A percentile compares a stretch with the other conserved stretches of the same genome.
Conservation (phyloP, 2,329 filamentous ascomycete species). For the Pseudonectria buxi region DNA sequence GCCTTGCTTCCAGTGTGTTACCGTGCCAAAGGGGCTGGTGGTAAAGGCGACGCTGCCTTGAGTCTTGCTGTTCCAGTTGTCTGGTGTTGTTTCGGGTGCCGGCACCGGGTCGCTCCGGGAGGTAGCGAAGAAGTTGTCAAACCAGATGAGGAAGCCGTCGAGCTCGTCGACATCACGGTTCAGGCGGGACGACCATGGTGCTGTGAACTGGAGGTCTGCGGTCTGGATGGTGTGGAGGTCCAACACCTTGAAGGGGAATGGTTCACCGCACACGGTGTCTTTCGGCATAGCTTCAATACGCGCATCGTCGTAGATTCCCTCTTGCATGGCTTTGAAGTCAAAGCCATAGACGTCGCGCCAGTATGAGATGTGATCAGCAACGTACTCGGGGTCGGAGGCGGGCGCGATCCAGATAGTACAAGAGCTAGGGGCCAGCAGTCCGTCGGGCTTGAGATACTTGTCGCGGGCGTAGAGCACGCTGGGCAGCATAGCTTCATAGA, state of each 20-base stretch:
- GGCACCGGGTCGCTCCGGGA: conserved; percentile 46
- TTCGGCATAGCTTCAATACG: conserved; percentile 65
- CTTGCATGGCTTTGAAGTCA: conserved; percentile 86
- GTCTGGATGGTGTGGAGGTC: conserved; percentile 67
- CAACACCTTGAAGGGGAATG: conserved; percentile 64
- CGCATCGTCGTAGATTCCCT: conserved; percentile 74
- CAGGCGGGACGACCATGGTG: conserved; percentile 57
- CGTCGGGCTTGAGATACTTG: conserved; percentile 71
- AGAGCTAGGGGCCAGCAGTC: conserved; percentile 81
- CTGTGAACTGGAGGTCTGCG: conserved; percentile 69
- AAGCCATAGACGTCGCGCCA: conserved; percentile 95
- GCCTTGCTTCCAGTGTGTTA: conserved; percentile 89
- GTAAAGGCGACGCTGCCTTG: conserved; percentile 73
- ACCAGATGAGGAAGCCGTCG: conserved; percentile 90
- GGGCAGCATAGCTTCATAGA: conserved; percentile 95
- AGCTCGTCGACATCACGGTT: conserved; percentile 57
- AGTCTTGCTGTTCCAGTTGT: conserved; percentile 52
- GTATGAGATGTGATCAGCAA: conserved; percentile 71
- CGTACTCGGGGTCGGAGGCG: conserved; percentile 68
- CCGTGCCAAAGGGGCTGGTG: conserved; percentile 67
- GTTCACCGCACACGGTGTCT: conserved; percentile 50
- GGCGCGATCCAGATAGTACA: conserved; percentile 78
- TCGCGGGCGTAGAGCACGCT: conserved; percentile 86
- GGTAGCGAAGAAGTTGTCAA: conserved; percentile 84
- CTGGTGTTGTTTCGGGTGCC: conserved; percentile 47